A percentile compares a stretch with the other conserved stretches of the same genome.
Evolutionary conservation across 805 yeast species (phyloP).

Genomic region (Candida coquimbonensis): DNA sequence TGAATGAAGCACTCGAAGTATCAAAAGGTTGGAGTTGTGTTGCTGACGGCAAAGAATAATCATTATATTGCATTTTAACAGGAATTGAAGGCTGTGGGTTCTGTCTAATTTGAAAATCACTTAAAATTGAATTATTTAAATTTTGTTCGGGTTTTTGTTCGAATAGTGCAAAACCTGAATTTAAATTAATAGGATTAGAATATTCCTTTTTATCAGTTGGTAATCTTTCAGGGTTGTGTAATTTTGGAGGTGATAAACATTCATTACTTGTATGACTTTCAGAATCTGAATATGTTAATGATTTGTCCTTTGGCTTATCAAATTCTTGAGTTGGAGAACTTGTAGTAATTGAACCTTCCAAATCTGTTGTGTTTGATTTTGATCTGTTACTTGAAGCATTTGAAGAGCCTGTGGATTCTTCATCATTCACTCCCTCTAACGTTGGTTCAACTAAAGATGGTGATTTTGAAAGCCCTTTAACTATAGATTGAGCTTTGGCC

Average conservation of each 20-base stretch:
- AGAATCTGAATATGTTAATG: slow-evolving; percentile 20
- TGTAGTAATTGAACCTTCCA: background rate
- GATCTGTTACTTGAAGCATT: background rate
- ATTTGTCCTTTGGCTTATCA: slow-evolving; percentile 15
- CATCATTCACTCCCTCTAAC: background rate
- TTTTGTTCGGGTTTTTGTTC: slow-evolving; percentile 1
- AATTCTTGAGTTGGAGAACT: slow-evolving; percentile 9
- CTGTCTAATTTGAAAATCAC: slow-evolving; percentile 18
- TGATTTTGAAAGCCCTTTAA: background rate
- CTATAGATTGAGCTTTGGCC: slow-evolving; percentile 17
- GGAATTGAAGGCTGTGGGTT: slow-evolving; percentile 15
- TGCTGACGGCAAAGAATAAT: slow-evolving; percentile 8
- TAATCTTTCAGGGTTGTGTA: slow-evolving; percentile 20
- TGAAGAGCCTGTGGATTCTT: background rate
- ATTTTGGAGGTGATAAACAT: slow-evolving; percentile 23
- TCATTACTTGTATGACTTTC: slow-evolving; percentile 21
- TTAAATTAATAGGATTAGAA: background rate
- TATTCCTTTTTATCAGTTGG: slow-evolving; percentile 17
- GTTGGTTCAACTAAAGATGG: background rate
- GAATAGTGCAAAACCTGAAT: slow-evolving; percentile 1
- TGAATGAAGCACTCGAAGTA: slow-evolving; percentile 13
- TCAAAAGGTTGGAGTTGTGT: slow-evolving; percentile 9
- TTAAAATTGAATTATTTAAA: slow-evolving; percentile 16
- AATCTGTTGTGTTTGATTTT: background rate
- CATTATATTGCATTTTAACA: slow-evolving; percentile 10